Conservation (phyloP, 345 rosid species). For the Diplotaxis tenuifolia region DNA sequence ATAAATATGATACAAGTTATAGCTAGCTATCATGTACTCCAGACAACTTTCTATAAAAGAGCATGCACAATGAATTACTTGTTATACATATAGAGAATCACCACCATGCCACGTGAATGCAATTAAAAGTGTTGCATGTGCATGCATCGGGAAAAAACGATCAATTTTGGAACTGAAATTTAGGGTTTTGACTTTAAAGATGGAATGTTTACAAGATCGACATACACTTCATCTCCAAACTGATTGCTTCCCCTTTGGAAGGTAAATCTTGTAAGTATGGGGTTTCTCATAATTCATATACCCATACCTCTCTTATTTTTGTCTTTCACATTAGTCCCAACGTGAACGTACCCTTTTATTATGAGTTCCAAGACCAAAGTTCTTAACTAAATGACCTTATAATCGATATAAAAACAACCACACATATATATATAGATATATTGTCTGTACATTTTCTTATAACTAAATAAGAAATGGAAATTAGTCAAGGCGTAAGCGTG, state of each 20-base stretch:
- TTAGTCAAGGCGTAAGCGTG: neutral
- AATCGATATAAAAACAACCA: neutral
- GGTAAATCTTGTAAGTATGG: constrained; percentile 33
- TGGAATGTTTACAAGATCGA: constrained; percentile 34
- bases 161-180: constrained; percentile 37
- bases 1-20: neutral
- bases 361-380: constrained; percentile 28
- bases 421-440: neutral
- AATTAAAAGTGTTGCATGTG: constrained; percentile 29
- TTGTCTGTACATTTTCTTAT: neutral
- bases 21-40: neutral
- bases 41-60: constrained; percentile 11
- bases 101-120: constrained; percentile 32
- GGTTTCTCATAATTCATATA: constrained; percentile 27
- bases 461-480: neutral
- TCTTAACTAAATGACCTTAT: neutral
- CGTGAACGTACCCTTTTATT: constrained; percentile 28
- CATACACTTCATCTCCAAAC: constrained; percentile 26
- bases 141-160: constrained; percentile 37
- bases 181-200: constrained; percentile 38
- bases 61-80: neutral
- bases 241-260: constrained; percentile 33
- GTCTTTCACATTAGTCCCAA: constrained; percentile 32
- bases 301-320: constrained; percentile 34
- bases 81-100: neutral